Evolutionary conservation across 2,329 filamentous ascomycete genomes (phyloP).

Genomic region (Lachnellula hyalina): DNA sequence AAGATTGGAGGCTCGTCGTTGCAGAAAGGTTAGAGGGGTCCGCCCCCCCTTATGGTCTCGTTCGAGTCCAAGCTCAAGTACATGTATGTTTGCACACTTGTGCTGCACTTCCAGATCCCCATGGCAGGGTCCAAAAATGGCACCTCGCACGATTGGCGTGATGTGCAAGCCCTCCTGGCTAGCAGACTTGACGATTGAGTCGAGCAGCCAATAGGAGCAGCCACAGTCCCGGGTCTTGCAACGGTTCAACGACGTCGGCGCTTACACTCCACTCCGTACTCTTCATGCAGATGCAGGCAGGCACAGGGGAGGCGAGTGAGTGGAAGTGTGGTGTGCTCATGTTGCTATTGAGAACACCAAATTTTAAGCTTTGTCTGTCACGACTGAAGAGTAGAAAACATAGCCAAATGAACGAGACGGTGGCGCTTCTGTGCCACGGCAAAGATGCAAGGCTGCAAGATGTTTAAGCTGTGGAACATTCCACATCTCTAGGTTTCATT

Average conservation of each 20-base stretch:
- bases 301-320: neutral
- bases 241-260: constrained; percentile 5
- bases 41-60: constrained; percentile 18
- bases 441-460: no score
- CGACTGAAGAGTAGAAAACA: no score
- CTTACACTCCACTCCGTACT: constrained; percentile 5
- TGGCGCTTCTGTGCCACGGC: neutral
- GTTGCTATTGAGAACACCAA: neutral
- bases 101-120: constrained; percentile 3
- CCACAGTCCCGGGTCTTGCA: neutral
- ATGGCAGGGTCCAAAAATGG: constrained; percentile 21
- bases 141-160: constrained; percentile 14
- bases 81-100: neutral
- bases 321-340: neutral
- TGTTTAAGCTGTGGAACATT: no score
- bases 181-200: neutral
- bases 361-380: no score
- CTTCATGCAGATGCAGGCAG: constrained; percentile 4
- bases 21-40: constrained; percentile 16
- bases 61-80: constrained; percentile 1
- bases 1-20: constrained; percentile 18
- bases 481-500: neutral
- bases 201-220: neutral
- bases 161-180: constrained; percentile 10
- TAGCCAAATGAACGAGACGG: neutral